Conservation (phyloP, 305 asterid species). For the Solanum chacoense region DNA sequence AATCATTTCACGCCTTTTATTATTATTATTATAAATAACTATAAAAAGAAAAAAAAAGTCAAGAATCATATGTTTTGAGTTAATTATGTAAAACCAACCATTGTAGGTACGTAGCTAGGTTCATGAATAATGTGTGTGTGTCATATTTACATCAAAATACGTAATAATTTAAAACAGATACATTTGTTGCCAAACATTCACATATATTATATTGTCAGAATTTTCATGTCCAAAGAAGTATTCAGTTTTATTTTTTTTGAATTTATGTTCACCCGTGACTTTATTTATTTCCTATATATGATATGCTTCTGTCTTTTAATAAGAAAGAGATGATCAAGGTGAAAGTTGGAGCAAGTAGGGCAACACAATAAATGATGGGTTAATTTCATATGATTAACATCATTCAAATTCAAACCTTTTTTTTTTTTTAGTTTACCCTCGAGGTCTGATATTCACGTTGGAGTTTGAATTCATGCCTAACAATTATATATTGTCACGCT, state of each 20-base stretch:
- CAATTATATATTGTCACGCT: too few relatives aligned
- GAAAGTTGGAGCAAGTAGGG: not conserved
- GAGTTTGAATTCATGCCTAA: not conserved
- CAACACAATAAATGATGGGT: not conserved
- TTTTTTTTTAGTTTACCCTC: not conserved
- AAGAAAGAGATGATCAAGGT: not conserved
- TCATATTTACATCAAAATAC: not conserved
- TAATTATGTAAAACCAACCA: not conserved
- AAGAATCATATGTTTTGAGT: not conserved
- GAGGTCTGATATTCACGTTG: not conserved
- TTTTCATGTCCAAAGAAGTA: not conserved
- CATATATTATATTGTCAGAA: not conserved
- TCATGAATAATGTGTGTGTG: not conserved
- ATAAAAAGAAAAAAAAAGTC: not conserved
- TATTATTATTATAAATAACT: not conserved
- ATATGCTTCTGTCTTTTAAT: not conserved
- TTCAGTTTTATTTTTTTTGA: not conserved
- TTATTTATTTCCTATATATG: not conserved
- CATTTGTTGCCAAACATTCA: not conserved
- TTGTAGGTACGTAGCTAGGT: not conserved
- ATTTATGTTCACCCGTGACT: constrained; percentile 22
- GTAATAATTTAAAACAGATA: not conserved
- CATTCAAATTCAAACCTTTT: not conserved
- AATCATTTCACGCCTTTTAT: not conserved
- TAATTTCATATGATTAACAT: not conserved